Conservation (phyloP, 1,139 yeast species). For the Blastobotrys aristatus region DNA sequence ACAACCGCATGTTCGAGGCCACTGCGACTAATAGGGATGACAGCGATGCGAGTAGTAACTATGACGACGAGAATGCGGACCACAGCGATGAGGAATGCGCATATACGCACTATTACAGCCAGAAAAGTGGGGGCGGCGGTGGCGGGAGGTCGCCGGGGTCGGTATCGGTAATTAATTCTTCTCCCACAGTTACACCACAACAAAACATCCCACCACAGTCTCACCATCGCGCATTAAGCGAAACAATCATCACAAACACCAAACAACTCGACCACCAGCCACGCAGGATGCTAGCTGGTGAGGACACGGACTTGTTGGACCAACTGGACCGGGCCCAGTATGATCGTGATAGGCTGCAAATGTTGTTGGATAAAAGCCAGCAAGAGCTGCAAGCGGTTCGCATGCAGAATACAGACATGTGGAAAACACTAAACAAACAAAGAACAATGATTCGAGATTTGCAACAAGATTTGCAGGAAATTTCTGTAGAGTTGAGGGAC, state of each 20-base stretch:
- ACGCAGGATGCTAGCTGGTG: background rate
- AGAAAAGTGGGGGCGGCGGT: background rate
- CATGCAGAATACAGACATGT: slow-evolving; percentile 1
- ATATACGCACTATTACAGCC: background rate
- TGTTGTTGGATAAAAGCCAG: background rate
- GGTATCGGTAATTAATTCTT: background rate
- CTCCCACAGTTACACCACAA: background rate
- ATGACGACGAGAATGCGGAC: slow-evolving; percentile 1
- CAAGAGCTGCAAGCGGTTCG: background rate
- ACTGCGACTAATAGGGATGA: no score
- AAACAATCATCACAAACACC: background rate
- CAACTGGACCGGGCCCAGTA: background rate
- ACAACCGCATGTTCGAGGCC: no score
- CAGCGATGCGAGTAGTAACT: slow-evolving; percentile 1
- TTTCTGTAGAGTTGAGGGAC: background rate
- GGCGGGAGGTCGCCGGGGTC: background rate
- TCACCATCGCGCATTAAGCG: background rate
- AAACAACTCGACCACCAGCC: background rate
- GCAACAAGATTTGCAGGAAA: slow-evolving; percentile 5
- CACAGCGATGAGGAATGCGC: slow-evolving; percentile 1
- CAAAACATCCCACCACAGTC: background rate
- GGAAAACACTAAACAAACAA: slow-evolving; percentile 10
- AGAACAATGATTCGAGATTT: slow-evolving; percentile 4
- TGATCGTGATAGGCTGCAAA: slow-evolving; percentile 2
- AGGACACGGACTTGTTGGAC: background rate